These are phyloP conservation scores for Lonicera japonica DNA, from an alignment of 129 eudicot genomes.

Conservation along the genomic window DNA sequence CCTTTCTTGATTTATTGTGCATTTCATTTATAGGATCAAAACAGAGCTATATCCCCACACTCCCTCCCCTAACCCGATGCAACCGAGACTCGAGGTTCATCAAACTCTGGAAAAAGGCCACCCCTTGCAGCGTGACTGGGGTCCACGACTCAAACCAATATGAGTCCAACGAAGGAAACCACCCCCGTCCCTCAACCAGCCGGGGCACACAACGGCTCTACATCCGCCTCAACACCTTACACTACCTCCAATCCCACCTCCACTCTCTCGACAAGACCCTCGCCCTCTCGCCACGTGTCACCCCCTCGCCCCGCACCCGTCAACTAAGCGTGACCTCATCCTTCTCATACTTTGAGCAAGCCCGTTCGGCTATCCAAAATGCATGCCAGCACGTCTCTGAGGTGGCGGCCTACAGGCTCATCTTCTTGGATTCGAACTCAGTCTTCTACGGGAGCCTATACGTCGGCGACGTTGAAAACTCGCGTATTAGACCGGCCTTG, in stretches of 20 bases:
- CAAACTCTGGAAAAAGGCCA: slow-evolving; percentile 74
- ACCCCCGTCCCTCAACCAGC: slow-evolving; percentile 82
- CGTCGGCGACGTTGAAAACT: slow-evolving; percentile 21
- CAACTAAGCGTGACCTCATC: slow-evolving; percentile 19
- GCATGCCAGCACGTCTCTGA: slow-evolving; percentile 69
- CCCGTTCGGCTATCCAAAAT: slow-evolving; percentile 37
- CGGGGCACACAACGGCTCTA: slow-evolving; percentile 97
- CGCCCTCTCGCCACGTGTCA: slow-evolving; percentile 30
- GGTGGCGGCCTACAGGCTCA: slow-evolving; percentile 79
- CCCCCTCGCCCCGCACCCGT: slow-evolving; percentile 29
- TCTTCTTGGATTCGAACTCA: slow-evolving; percentile 43
- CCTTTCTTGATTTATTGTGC: too few species aligned
- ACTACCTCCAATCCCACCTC: slow-evolving; percentile 64
- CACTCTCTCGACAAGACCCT: slow-evolving; percentile 59
- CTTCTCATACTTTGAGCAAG: slow-evolving; percentile 45
- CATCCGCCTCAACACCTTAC: slow-evolving; percentile 92
- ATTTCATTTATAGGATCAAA: slow-evolving; percentile 57
- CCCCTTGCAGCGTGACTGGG: slow-evolving; percentile 42
- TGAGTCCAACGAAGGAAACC: slow-evolving; percentile 38
- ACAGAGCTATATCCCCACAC: slow-evolving; percentile 76
- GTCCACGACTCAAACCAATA: slow-evolving; percentile 24
- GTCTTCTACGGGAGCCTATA: slow-evolving; percentile 48
- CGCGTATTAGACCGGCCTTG: slow-evolving; percentile 46
- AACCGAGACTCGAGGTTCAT: slow-evolving; percentile 56
- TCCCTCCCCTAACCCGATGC: slow-evolving; percentile 87